Percentiles rank a stretch among this genome's conserved stretches.
Conservation (phyloP, 2,329 filamentous ascomycete species). For the Fusarium begoniae region DNA sequence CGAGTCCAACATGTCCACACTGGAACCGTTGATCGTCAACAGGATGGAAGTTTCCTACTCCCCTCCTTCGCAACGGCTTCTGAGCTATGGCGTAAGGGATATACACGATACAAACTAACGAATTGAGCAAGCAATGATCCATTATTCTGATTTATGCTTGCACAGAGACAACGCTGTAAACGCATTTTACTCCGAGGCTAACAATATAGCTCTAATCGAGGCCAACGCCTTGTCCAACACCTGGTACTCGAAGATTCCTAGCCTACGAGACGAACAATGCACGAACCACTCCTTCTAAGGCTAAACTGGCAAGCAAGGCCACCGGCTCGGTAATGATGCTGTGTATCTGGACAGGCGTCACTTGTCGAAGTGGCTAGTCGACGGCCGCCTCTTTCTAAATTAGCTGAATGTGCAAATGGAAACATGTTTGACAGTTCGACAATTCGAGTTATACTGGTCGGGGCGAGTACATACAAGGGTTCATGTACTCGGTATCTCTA, state of each 20-base stretch:
- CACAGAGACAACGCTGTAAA: background rate
- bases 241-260: slow-evolving; percentile 19
- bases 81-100: background rate
- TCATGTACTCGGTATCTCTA: slow-evolving; percentile 2
- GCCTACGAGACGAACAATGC: slow-evolving; percentile 16
- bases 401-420: background rate
- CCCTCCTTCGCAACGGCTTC: slow-evolving; percentile 1
- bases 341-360: background rate
- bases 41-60: slow-evolving; percentile 12
- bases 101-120: background rate
- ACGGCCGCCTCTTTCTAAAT: slow-evolving; percentile 3
- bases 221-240: slow-evolving; percentile 22
- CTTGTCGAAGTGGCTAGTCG: background rate
- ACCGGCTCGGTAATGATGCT: slow-evolving; percentile 19
- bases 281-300: slow-evolving; percentile 26
- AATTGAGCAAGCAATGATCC: background rate
- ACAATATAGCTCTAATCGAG: slow-evolving; percentile 13
- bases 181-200: slow-evolving; percentile 10
- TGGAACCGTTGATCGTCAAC: slow-evolving; percentile 25
- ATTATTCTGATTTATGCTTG: background rate
- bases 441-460: slow-evolving; percentile 3
- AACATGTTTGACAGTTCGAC: slow-evolving; percentile 2
- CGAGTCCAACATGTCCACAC: slow-evolving; percentile 4
- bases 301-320: slow-evolving; percentile 10
- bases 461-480: slow-evolving; percentile 13